A percentile compares a stretch with the other conserved stretches of the same genome.
These are phyloP conservation scores for Penicillium psychrosexuale DNA, from an alignment of 2,329 filamentous ascomycete genomes.

Conservation along the genomic window DNA sequence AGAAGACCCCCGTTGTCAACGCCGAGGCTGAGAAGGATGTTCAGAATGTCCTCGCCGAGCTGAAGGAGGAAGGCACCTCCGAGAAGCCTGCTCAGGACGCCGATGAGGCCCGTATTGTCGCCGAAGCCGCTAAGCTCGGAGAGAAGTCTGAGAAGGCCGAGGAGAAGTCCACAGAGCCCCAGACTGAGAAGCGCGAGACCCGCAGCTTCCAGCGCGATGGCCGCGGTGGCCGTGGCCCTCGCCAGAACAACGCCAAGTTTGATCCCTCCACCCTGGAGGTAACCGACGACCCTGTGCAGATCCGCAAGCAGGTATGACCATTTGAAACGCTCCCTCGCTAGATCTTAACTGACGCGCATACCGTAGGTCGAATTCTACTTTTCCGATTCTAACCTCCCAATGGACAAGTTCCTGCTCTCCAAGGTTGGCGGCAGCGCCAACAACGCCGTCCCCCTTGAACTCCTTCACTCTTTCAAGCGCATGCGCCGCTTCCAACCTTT, in stretches of 20 bases:
- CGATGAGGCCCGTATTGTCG: slow-evolving; percentile 40
- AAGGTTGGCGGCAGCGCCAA: slow-evolving; percentile 74
- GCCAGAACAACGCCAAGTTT: slow-evolving; percentile 62
- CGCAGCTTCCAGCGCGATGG: slow-evolving; percentile 27
- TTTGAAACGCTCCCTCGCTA: too few relatives aligned
- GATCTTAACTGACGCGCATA: slow-evolving; percentile 4
- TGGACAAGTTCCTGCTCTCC: slow-evolving; percentile 82
- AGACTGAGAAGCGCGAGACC: slow-evolving; percentile 22
- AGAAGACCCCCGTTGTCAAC: slow-evolving; percentile 37
- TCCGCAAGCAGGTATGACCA: slow-evolving; percentile 71
- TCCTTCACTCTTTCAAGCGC: slow-evolving; percentile 84
- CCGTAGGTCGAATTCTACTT: slow-evolving; percentile 91
- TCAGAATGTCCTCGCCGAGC: slow-evolving; percentile 45
- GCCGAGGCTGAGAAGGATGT: slow-evolving; percentile 47
- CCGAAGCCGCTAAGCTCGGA: slow-evolving; percentile 37
- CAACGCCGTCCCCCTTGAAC: slow-evolving; percentile 67
- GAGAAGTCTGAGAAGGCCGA: slow-evolving; percentile 38
- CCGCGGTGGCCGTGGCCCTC: slow-evolving; percentile 26
- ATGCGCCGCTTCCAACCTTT: slow-evolving; percentile 95
- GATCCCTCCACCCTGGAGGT: slow-evolving; percentile 66
- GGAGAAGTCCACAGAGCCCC: slow-evolving; percentile 23
- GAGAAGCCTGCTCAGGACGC: slow-evolving; percentile 26
- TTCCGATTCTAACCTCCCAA: slow-evolving; percentile 81
- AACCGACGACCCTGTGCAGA: slow-evolving; percentile 73
- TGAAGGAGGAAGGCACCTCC: slow-evolving; percentile 34